Base-by-base conservation (phyloP, 805 yeast genomes). In the Ogataea degrootiae region DNA sequence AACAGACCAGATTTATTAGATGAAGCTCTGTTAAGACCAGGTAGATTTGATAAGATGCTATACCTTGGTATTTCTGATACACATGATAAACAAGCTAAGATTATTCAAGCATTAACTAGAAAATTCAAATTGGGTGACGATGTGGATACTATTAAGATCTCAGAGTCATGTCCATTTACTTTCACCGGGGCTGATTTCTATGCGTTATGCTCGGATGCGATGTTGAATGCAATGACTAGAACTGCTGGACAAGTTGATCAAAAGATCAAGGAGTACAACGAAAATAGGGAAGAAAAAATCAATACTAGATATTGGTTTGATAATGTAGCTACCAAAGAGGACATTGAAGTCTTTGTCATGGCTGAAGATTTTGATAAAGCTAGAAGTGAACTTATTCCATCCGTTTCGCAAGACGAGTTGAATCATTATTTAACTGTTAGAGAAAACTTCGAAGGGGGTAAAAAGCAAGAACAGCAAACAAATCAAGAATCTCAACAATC, bases 101-200 rank as follows among this genome's bases (percentile, higher is more conserved):
- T 94, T 50, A 68, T 94, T 44, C 82, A 85, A 57, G 98, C 99
- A 0, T 74, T 94, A 46, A 90, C 97, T 0, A 71, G 97, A 51
- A 91, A 92, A 66, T 87, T 87, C 65, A 72, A 71, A 43, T 63
- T 92, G 12, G 77, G 74, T 46, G 70, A 74, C 2, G 75, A 78
- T 21, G 87, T 91, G 3, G 75, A 84, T 47, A 68, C 91, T 48
- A 57, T 60, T 2, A 58, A 60, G 6, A 67, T 94, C 23, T 92
- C 96, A 0, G 73, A 75, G 16, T 65, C 68, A 6, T 90, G 97
- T 67, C 87, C 96, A 0, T 89, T 82, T 62, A 89, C 88, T n/a
- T 91, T 82, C 62, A 92, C 99, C 0, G 99, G 99, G 54, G 99
- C 99, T 4, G 99, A 94, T 65, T 92, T 94, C 68, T 94, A 94